A percentile compares a stretch with the other conserved stretches of the same genome.
These are phyloP conservation scores for Venturia asperata DNA, from an alignment of 2,329 filamentous ascomycete species.

Conservation along the genomic window DNA sequence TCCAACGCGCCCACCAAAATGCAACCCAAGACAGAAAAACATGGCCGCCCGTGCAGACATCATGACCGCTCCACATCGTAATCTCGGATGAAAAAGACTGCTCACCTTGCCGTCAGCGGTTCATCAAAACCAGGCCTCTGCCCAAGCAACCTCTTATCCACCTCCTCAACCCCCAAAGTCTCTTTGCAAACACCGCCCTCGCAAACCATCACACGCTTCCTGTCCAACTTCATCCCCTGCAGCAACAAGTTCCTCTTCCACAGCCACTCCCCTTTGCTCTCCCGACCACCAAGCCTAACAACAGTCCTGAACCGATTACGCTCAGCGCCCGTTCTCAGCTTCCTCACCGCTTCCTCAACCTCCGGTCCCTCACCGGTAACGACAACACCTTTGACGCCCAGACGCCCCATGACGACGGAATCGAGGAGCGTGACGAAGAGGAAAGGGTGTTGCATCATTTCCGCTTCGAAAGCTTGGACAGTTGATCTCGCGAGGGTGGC, in stretches of 20 bases:
- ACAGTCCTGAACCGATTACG: constrained; percentile 31
- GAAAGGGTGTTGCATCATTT: constrained; percentile 89
- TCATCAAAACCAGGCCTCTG: background rate
- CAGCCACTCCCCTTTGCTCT: constrained; percentile 41
- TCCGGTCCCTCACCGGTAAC: constrained; percentile 44
- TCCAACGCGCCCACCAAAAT: background rate
- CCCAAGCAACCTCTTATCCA: constrained; percentile 21
- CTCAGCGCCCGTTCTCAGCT: constrained; percentile 34
- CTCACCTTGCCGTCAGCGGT: too few species aligned
- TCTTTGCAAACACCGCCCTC: constrained; percentile 39
- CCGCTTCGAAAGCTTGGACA: constrained; percentile 78
- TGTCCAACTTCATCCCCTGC: constrained; percentile 18
- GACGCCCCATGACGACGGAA: constrained; percentile 63
- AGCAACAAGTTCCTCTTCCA: constrained; percentile 43
- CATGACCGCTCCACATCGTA: too few species aligned
- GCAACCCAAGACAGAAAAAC: background rate
- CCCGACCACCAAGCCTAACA: constrained; percentile 33
- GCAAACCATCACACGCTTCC: constrained; percentile 33
- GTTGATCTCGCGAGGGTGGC: constrained; percentile 62
- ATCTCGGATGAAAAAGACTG: too few species aligned
- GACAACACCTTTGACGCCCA: constrained; percentile 59
- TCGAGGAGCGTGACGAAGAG: constrained; percentile 77
- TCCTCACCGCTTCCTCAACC: constrained; percentile 36
- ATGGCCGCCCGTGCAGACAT: background rate
- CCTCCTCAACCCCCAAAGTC: constrained; percentile 27